Conservation (phyloP, 2,329 filamentous ascomycete species). For the Penicillium thymicola region DNA sequence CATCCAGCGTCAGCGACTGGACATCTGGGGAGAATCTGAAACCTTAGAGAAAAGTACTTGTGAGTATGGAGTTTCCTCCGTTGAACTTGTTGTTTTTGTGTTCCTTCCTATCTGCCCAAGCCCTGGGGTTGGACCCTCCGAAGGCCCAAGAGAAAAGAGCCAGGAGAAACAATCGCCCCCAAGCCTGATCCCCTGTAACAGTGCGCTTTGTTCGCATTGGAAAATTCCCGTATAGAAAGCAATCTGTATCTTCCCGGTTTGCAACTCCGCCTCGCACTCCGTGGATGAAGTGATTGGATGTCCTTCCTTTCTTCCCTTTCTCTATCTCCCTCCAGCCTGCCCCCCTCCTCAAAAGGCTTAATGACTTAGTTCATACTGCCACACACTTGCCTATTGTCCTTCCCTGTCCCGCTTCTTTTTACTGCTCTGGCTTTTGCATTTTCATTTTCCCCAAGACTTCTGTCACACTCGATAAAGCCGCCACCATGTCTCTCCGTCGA, state of each 20-base stretch:
- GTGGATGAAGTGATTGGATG: constrained; percentile 12
- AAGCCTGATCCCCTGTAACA: constrained; percentile 18
- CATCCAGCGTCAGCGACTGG: constrained; percentile 19
- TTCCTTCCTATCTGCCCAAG: background rate
- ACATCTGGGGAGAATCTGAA: constrained; percentile 11
- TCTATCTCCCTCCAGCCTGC: constrained; percentile 1
- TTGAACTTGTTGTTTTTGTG: constrained; percentile 1
- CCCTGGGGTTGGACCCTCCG: background rate
- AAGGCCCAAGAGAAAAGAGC: constrained; percentile 6
- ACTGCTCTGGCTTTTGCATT: background rate
- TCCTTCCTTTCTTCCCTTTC: constrained; percentile 3
- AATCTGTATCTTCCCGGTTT: constrained; percentile 32
- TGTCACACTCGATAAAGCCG: background rate
- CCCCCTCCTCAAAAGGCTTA: background rate
- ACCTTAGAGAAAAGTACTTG: constrained; percentile 17
- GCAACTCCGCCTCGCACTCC: constrained; percentile 17
- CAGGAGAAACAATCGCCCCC: constrained; percentile 11
- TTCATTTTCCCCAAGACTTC: background rate
- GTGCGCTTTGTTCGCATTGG: constrained; percentile 27
- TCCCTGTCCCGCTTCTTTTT: constrained; percentile 7
- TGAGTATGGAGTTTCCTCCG: constrained; percentile 14
- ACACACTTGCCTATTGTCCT: constrained; percentile 11
- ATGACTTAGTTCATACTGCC: constrained; percentile 15
- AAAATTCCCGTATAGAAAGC: constrained; percentile 20
- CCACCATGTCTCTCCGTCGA: constrained; percentile 38